Base-by-base conservation (phyloP, 2,329 filamentous ascomycete genomes). In the Microcera coccophila region DNA sequence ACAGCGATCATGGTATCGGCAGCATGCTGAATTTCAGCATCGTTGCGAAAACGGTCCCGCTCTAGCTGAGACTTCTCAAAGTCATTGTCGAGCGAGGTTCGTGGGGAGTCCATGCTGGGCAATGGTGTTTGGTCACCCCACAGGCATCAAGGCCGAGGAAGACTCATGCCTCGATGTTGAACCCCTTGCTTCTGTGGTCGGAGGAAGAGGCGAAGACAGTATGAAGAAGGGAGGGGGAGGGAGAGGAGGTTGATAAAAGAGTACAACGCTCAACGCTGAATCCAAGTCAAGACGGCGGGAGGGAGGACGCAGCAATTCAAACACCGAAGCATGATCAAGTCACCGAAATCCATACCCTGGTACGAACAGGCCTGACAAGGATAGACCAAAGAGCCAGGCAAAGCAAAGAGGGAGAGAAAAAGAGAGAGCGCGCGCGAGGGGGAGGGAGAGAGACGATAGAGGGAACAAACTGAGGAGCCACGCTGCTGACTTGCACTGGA, bases 1-100 rank as follows among this genome's bases (percentile, higher is more conserved):
- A 54, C 53, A 12, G 55, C 55, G 29, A 59, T 53, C 54, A 59
- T 56, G 15, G 50, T 53, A 31, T 54, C 50, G 22, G 54, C 40
- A 26, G 44, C 52, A 45, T 53, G 46, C 26, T 55, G 54, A 24
- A 53, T 22, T 17, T 52, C 47, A 31, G 45, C 45, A 41, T 49
- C 47, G 17, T 35, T 41, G 35, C 46, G 47, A 14, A 41, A 39
- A 15, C 40, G 47, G 36, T 55, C 44, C 29, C 47, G 53, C 37
- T 38, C 42, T 31, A 44, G 41, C 33, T 58, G 50, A 11, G 55
- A 54, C 40, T 59, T 56, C 31, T 51, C 52, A 32, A 54, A 49
- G 41, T 53, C 52, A 24, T 45, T 41, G 47, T 45, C 21, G 44
- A 33, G 36, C 33, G 11, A 5, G 15, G 38, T 38, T 41, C 52